Base-by-base conservation (phyloP, 1,284 basidiomycete genomes). In the Microbotryomycetes sp. region DNA sequence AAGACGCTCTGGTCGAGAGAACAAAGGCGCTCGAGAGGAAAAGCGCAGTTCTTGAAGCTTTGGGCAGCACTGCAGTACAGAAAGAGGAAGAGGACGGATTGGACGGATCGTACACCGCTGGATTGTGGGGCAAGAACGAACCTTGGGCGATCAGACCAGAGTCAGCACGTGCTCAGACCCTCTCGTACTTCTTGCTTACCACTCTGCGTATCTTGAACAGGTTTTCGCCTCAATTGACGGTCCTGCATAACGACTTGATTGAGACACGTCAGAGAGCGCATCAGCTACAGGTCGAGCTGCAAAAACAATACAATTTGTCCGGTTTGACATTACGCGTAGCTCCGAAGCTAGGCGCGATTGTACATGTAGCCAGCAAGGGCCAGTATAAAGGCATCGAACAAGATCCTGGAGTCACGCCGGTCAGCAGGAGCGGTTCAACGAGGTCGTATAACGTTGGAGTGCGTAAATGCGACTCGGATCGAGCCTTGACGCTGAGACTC, bases 81-180 rank as follows among this genome's bases (percentile, higher is more conserved):
- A 41, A 56, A 65, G 52, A 63, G 61, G 41, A 59, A 66, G 49
- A 71, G 62, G 51, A 67, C 55, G 51, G 71, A 65, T 60, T 57
- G 61, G 45, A 49, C 30, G 55, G 73, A 68, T 63, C 13, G 51
- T 45, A 11, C 59, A 55, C 29, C 21, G 54, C 30, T 21, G 58
- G 60, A 1, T 26, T 58, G 3, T 70, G 66, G 66, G 66, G 64
- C 3, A 30, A 63, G 4, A 53, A 55, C 7, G 56, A 63, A 21
- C 53, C 61, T 4, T 86, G 85, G 84, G 80, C 78, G 31, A 86
- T 94, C 62, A 85, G 82, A 64, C 85, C 88, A 24, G 79, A 80
- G 5, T 26, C 21, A 3, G 18, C 45, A 3, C 23, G 24, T 1
- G 3, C 13, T 15, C 4, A 16, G 13, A 11, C 35, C 11, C 28